Conservation (phyloP, 2,329 filamentous ascomycete genomes). For the Trichoderma oligosporum region DNA sequence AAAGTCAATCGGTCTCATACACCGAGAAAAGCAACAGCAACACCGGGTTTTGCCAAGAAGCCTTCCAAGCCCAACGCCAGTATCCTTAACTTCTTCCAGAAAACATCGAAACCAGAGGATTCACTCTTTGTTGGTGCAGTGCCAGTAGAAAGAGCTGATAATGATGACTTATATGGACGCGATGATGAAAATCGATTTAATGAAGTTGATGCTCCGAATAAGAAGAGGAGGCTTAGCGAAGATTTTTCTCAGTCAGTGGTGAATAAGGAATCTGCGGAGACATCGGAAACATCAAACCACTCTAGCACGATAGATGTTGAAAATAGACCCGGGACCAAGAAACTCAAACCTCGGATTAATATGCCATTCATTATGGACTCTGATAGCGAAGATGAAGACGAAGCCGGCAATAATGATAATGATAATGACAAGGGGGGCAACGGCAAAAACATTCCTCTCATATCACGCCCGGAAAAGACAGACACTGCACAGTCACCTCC, state of each 20-base stretch:
- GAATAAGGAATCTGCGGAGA: neutral
- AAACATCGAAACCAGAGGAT: conserved; percentile 57
- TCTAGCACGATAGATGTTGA: conserved; percentile 27
- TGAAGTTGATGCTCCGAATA: conserved; percentile 33
- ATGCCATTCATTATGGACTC: conserved; percentile 69
- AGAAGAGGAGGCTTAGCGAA: conserved; percentile 30
- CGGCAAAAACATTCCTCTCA: conserved; percentile 23
- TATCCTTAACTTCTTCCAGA: conserved; percentile 73
- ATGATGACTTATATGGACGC: conserved; percentile 31
- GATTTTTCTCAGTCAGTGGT: conserved; percentile 19
- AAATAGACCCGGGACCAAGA: conserved; percentile 20
- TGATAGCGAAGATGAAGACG: conserved; percentile 45
- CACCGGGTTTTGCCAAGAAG: conserved; percentile 31
- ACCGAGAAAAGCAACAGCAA: conserved; percentile 31
- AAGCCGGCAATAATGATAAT: conserved; percentile 21
- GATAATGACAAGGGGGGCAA: too few relatives aligned
- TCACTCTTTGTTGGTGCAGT: conserved; percentile 51
- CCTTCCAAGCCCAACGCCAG: conserved; percentile 54
- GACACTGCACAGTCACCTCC: neutral
- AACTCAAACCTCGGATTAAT: conserved; percentile 27
- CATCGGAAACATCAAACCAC: neutral
- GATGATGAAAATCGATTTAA: conserved; percentile 32
- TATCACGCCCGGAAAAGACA: neutral
- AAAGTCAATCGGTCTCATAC: conserved; percentile 33
- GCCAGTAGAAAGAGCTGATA: conserved; percentile 17